These are phyloP conservation scores for Serendipita vermifera DNA, from an alignment of 768 basidiomycete genomes.

Conservation along the genomic window DNA sequence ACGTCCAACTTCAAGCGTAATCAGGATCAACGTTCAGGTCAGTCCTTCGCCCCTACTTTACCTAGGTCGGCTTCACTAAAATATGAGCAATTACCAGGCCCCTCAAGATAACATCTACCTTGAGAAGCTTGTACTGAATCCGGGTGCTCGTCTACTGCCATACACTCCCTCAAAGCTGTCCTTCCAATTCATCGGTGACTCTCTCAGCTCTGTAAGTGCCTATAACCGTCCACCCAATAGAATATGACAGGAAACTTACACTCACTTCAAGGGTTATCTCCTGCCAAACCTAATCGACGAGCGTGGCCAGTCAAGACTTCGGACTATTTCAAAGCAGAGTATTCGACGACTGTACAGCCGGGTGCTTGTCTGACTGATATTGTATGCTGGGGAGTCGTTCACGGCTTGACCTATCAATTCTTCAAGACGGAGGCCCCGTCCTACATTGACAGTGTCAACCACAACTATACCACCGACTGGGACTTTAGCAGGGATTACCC, in stretches of 20 bases:
- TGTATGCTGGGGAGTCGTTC: constrained; percentile 17
- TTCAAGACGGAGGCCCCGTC: constrained; percentile 39
- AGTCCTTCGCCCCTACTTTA: no score
- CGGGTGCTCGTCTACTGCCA: constrained; percentile 34
- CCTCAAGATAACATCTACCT: constrained; percentile 43
- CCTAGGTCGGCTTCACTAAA: no score
- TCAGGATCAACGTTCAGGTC: constrained; percentile 26
- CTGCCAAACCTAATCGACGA: constrained; percentile 40
- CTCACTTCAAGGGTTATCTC: constrained; percentile 39
- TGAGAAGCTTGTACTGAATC: constrained; percentile 34
- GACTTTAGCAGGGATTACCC: constrained; percentile 38
- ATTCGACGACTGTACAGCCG: constrained; percentile 40
- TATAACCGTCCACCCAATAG: no score
- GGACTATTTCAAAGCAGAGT: constrained; percentile 40
- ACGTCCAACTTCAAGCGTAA: constrained; percentile 12
- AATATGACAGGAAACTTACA: not conserved
- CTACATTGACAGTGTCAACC: constrained; percentile 39
- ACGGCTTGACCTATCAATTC: constrained; percentile 13
- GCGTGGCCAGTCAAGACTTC: constrained; percentile 44
- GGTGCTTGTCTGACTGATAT: constrained; percentile 35
- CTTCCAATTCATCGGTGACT: constrained; percentile 49
- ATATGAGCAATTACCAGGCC: no score
- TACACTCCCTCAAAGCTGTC: constrained; percentile 34
- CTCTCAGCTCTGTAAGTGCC: constrained; percentile 40
- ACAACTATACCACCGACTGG: constrained; percentile 51